Evolutionary conservation across 805 yeast genomes (phyloP).

Genomic region (Hanseniaspora guilliermondii): DNA sequence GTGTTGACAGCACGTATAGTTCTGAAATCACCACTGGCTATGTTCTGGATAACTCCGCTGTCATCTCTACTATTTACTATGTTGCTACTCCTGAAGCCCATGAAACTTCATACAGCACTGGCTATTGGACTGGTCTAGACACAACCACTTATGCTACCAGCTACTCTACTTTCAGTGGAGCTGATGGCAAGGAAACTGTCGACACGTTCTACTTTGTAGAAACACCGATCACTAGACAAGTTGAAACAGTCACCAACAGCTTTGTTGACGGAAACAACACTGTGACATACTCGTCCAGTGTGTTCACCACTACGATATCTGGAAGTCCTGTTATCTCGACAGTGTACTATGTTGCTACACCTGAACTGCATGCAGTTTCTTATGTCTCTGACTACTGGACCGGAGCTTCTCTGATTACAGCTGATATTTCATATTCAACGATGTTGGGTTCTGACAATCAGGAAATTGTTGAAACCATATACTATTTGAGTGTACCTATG

Average conservation of each 20-base stretch:
- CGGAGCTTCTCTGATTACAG: constrained; percentile 4
- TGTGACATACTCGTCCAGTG: constrained; percentile 13
- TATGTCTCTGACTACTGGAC: constrained; percentile 1
- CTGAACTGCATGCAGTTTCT: not conserved
- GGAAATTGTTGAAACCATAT: constrained; percentile 9
- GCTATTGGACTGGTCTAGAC: constrained; percentile 7
- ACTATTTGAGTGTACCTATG: not conserved
- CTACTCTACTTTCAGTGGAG: constrained; percentile 15
- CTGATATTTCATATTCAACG: not conserved
- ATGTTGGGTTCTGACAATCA: not conserved
- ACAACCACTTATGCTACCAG: constrained; percentile 14
- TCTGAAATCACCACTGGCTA: too few relatives aligned
- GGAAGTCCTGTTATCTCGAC: constrained; percentile 2
- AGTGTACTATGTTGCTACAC: constrained; percentile 5
- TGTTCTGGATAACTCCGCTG: not conserved
- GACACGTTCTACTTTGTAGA: constrained; percentile 16
- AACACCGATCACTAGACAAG: constrained; percentile 14
- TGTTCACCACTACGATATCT: constrained; percentile 8
- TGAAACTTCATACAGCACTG: not conserved
- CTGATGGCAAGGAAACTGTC: constrained; percentile 15
- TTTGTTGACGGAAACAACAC: not conserved
- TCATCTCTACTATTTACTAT: constrained; percentile 16
- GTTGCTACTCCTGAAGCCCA: constrained; percentile 17
- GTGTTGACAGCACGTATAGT: too few relatives aligned
- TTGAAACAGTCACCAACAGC: not conserved